Evolutionary conservation across 2,329 filamentous ascomycete species (phyloP), one percentile per base, ranked within the genome.

Genomic region (Cladophialophora exuberans): DNA sequence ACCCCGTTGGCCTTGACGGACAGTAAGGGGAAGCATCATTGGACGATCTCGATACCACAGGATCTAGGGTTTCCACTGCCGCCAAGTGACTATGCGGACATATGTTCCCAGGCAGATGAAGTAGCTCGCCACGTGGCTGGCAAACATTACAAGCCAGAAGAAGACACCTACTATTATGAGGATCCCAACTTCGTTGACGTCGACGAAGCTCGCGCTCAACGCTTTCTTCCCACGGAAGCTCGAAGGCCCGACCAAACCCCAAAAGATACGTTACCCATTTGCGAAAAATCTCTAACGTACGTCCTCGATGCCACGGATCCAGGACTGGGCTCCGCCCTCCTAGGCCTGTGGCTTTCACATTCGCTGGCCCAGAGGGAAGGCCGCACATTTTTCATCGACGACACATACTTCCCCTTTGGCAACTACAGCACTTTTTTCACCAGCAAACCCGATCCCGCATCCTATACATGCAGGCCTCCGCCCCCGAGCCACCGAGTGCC

Each of bases 301-400:
- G 82, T 91, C 1, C 77, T 96, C 65, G 89, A 93, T 67, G 79
- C 84, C 6, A 72, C 80, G 3, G 85, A 93, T 64, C 88, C 89
- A 2, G 90, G 90, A 2, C 76, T 96, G 7, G 90, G 90, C 4
- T 85, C 83, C 61, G 84, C 87, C 1, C 72, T 96, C 56, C 85
- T 95, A 80, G 81, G 86, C 66, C 69, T 96, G 52, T 96, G 90
- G 90, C 87, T 87, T 65, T 86, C 89, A 22, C 95, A 94, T 67
- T 89, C 89, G 3, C 73, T 95, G 50, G 89, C 90, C 2, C 79
- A 86, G 67, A 81, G 85, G 56, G 88, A 95, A 68, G 83, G 82
- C 11, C 79, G 90, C 20, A 79, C 84, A 1, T 95, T 96, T 71
- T 95, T 96, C 73, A 78, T 96, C 59, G 89, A 95, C 64, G 90